Percentiles rank a stretch among this genome's conserved stretches.
Conservation (phyloP, 805 yeast genomes). For the Ogataea glucozyma region DNA sequence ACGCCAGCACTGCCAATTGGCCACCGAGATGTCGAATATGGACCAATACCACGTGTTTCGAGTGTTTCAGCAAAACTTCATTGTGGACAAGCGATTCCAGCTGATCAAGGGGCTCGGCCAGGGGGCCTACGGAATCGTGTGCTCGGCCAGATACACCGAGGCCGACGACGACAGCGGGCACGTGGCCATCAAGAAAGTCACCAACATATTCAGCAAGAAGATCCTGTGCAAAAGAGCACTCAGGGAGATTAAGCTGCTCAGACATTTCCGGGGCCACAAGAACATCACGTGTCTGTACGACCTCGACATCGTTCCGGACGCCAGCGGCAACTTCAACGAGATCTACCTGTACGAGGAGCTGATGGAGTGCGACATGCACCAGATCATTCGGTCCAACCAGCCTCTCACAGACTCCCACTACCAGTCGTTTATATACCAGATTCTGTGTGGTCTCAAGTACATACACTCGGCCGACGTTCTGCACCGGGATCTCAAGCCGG, state of each 20-base stretch:
- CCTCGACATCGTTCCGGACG: conserved; percentile 81
- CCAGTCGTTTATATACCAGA: conserved; percentile 90
- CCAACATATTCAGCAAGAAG: conserved; percentile 89
- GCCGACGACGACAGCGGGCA: conserved; percentile 74
- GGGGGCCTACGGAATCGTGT: conserved; percentile 97
- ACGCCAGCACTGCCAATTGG: background rate
- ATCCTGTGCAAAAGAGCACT: conserved; percentile 89
- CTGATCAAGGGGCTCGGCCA: conserved; percentile 93
- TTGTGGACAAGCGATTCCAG: conserved; percentile 85
- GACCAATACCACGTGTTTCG: conserved; percentile 38
- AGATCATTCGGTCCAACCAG: conserved; percentile 91
- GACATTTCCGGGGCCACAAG: conserved; percentile 94
- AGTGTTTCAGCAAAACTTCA: conserved; percentile 87
- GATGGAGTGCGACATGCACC: conserved; percentile 99
- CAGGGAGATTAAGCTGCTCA: conserved; percentile 83
- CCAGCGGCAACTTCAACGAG: conserved; percentile 77
- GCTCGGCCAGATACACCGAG: conserved; percentile 83
- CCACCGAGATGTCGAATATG: conserved; percentile 12
- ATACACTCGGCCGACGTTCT: conserved; percentile 95
- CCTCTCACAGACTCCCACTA: conserved; percentile 93
- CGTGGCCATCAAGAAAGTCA: conserved; percentile 94
- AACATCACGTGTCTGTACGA: conserved; percentile 95
- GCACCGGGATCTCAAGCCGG: conserved; percentile 94
- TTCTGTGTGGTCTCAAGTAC: conserved; percentile 88
- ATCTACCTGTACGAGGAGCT: conserved; percentile 91